Evolutionary conservation across 129 eudicot genomes (phyloP).

Genomic region (Glebionis coronaria): DNA sequence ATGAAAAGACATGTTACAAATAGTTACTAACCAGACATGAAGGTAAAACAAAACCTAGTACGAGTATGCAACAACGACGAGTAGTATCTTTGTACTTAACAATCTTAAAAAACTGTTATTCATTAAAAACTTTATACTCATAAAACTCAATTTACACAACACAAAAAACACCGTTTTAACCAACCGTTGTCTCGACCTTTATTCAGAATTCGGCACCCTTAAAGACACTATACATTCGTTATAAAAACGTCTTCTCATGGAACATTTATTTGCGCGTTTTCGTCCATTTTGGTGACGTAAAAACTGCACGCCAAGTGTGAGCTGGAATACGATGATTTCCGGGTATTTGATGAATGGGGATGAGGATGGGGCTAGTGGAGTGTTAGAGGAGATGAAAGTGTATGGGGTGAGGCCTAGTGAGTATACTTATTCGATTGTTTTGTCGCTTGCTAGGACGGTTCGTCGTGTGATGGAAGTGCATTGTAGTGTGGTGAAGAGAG

Average conservation of each 20-base stretch:
- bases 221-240: slow-evolving; percentile 39
- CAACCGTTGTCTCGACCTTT: slow-evolving; percentile 61
- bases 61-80: slow-evolving; percentile 28
- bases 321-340: slow-evolving; percentile 59
- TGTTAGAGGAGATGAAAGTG: slow-evolving; percentile 47
- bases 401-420: slow-evolving; percentile 51
- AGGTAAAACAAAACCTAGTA: slow-evolving; percentile 5
- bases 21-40: slow-evolving; percentile 26
- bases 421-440: slow-evolving; percentile 57
- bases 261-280: slow-evolving; percentile 57
- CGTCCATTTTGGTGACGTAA: slow-evolving; percentile 31
- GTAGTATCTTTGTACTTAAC: slow-evolving; percentile 28
- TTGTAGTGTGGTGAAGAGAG: slow-evolving; percentile 46
- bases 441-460: slow-evolving; percentile 30
- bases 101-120: slow-evolving; percentile 43
- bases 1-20: too few relatives aligned
- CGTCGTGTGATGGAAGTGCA: slow-evolving; percentile 52
- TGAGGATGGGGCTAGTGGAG: slow-evolving; percentile 24
- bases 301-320: slow-evolving; percentile 52
- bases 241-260: slow-evolving; percentile 74
- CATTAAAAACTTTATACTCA: slow-evolving; percentile 36
- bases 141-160: slow-evolving; percentile 46
- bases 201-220: slow-evolving; percentile 32
- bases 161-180: slow-evolving; percentile 48
- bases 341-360: slow-evolving; percentile 49